Percentiles rank a stretch among this genome's conserved stretches.
Evolutionary conservation across 164 flowering plant genomes (phyloP).

Genomic region (Cinnamomum micranthum): DNA sequence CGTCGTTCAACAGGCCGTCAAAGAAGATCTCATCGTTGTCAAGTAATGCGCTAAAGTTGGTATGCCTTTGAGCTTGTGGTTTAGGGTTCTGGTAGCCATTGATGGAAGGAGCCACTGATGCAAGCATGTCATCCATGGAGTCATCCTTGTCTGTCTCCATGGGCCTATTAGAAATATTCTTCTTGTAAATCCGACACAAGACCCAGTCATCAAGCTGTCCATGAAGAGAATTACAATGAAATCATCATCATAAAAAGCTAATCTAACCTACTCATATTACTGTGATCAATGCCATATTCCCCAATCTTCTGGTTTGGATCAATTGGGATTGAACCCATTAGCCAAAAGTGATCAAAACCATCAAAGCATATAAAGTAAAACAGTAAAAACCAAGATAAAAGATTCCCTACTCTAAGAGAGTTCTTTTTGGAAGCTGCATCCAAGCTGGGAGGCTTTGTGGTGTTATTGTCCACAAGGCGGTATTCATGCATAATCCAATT

Average conservation of each 20-base stretch:
- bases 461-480: conserved; percentile 30
- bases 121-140: conserved; percentile 48
- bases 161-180: conserved; percentile 51
- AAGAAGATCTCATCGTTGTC: conserved; percentile 37
- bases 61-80: neutral
- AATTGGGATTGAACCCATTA: too few species aligned
- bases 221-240: neutral
- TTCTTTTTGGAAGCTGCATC: conserved; percentile 50
- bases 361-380: too few species aligned
- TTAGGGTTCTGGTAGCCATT: conserved; percentile 13
- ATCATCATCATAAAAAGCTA: too few species aligned
- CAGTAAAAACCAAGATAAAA: too few species aligned
- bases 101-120: conserved; percentile 28
- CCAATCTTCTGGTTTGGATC: too few species aligned
- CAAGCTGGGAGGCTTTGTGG: conserved; percentile 39
- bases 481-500: conserved; percentile 98
- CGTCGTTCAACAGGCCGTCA: conserved; percentile 31
- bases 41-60: conserved; percentile 16
- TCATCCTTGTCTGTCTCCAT: conserved; percentile 55
- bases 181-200: conserved; percentile 90
- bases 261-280: too few species aligned
- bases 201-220: conserved; percentile 94
- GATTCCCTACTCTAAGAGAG: conserved; percentile 57
- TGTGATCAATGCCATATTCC: too few species aligned
- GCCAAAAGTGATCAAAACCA: too few species aligned